Evolutionary conservation across 1,284 basidiomycete species (phyloP), one percentile per base, ranked within the genome.

Genomic region (Ustilago lituana): DNA sequence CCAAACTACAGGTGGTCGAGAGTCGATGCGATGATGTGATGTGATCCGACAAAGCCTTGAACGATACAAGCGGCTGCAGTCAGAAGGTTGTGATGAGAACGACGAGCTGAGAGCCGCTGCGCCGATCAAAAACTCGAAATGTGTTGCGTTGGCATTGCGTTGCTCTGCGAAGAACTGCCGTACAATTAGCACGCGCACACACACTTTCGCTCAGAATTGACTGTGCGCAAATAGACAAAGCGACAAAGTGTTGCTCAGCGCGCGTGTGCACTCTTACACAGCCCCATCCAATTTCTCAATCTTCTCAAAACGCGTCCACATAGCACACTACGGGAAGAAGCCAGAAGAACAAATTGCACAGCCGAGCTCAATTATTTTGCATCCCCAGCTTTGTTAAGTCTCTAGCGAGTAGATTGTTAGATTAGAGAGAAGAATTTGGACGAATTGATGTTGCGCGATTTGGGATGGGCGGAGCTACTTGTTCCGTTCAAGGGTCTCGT

Each of bases 311-410:
- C 55, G 55, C 47, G 40, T 50, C 59, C 43, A 10, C 29, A 8
- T 7, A 22, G 19, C 12, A 17, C 41, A 40, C 32, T 27, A 31
- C 17, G 32, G 54, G 45, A 40, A 65, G 62, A 65, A 65, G 62
- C 37, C 37, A 59, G 62, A 65, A 59, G 62, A 65, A 65, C 62
- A 65, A 59, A 57, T 29, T 29, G 6, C 27, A 29, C 27, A 6
- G 27, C 12, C 27, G 27, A 6, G 6, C 12, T 29, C 27, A 12
- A n/a, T n/a, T n/a, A n/a, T n/a, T n/a, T n/a, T n/a, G n/a, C n/a
- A n/a, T n/a, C n/a, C n/a, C n/a, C n/a, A n/a, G n/a, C n/a, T n/a
- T n/a, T n/a, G n/a, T n/a, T n/a, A n/a, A n/a, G n/a, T n/a, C n/a
- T n/a, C n/a, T n/a, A n/a, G n/a, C n/a, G n/a, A n/a, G n/a, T n/a